A percentile compares a stretch with the other conserved stretches of the same genome.
Conservation (phyloP, 129 eudicot genomes). For the Flaveria robusta region DNA sequence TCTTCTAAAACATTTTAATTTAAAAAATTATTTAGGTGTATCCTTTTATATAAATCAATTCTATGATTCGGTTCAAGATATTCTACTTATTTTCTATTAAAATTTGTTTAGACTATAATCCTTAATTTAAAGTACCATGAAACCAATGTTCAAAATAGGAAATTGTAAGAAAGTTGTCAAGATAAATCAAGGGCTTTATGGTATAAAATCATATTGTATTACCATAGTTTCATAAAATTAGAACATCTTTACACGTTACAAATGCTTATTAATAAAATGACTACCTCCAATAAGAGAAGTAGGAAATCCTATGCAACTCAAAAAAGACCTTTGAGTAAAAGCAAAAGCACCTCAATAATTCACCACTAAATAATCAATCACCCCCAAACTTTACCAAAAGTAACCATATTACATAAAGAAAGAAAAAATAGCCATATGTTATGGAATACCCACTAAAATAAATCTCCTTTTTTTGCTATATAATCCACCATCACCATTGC, state of each 20-base stretch:
- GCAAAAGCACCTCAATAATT: conserved; percentile 42
- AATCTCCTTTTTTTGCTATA: conserved; percentile 37
- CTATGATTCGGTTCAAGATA: neutral
- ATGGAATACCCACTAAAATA: conserved; percentile 40
- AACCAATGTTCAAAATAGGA: neutral
- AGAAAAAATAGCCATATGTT: conserved; percentile 33
- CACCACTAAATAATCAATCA: conserved; percentile 41
- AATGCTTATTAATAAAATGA: neutral
- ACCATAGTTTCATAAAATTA: neutral
- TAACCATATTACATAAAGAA: conserved; percentile 33
- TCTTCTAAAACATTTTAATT: too few species aligned
- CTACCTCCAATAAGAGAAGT: conserved; percentile 10
- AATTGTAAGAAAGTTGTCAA: neutral
- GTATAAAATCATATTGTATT: neutral
- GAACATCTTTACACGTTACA: neutral
- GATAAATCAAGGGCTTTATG: neutral
- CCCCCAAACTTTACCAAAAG: conserved; percentile 42
- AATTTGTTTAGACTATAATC: too few species aligned
- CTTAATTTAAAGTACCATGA: neutral
- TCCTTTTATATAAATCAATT: too few species aligned
- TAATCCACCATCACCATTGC: conserved; percentile 36
- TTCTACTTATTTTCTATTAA: neutral
- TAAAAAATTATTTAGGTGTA: too few species aligned
- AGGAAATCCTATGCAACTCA: conserved; percentile 41
- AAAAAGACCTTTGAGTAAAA: conserved; percentile 27